These are phyloP conservation scores for Dictyostelium brefeldianum DNA, from an alignment of 78 protist genomes.

Conservation along the genomic window DNA sequence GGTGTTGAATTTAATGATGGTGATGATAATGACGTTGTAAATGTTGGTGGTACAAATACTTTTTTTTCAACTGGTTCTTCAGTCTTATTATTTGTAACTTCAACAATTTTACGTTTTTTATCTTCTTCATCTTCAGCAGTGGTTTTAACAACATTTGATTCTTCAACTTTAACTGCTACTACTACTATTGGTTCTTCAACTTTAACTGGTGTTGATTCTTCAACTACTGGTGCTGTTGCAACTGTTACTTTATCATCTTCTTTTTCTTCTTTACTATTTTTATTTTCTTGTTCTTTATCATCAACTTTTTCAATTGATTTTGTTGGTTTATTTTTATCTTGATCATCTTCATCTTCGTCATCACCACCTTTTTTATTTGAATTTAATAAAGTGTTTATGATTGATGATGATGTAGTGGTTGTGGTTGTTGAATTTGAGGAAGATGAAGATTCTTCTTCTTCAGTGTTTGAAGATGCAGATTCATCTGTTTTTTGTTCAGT, in stretches of 20 bases:
- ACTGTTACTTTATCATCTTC: not conserved
- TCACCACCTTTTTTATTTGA: not conserved
- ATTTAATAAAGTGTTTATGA: not conserved
- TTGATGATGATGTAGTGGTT: not conserved
- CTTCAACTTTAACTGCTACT: not conserved
- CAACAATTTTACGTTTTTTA: constrained; percentile 9
- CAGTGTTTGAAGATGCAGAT: not conserved
- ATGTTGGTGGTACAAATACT: constrained; percentile 51
- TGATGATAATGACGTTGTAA: constrained; percentile 40
- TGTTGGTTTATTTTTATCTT: not conserved
- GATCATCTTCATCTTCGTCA: constrained; percentile 33
- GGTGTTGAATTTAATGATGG: constrained; percentile 42
- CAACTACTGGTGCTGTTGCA: not conserved
- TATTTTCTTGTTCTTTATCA: constrained; percentile 15
- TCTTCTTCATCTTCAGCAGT: not conserved
- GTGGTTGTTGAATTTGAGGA: not conserved
- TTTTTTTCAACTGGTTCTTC: constrained; percentile 7
- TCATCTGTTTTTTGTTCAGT: constrained; percentile 19
- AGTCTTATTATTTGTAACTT: not conserved
- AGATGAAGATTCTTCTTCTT: not conserved
- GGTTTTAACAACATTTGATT: not conserved
- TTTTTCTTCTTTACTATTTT: constrained; percentile 1
- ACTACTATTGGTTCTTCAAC: not conserved
- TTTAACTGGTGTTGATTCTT: not conserved
- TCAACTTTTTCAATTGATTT: not conserved